phyloP scores from a whole-genome alignment of 2,329 filamentous ascomycete genomes.

The Teratosphaeria pseudoeucalypti region DNA sequence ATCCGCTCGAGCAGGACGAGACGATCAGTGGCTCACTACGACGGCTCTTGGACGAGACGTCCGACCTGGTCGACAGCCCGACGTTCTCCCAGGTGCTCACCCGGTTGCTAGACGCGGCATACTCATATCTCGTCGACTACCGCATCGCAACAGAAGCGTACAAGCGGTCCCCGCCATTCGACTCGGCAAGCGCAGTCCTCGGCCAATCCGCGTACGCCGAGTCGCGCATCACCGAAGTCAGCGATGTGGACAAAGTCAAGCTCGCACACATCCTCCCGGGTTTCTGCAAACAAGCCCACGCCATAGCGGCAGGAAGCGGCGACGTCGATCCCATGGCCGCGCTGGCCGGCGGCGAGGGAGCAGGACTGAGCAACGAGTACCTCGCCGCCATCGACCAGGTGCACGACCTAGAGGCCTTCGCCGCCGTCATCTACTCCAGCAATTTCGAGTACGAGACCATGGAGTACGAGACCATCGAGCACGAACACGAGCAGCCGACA shows the following conservation, averaged over 20 bases:
- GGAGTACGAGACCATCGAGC: constrained; percentile 31
- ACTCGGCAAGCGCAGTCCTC: constrained; percentile 33
- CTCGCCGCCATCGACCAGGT: constrained; percentile 63
- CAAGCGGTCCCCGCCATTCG: constrained; percentile 37
- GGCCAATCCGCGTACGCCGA: constrained; percentile 24
- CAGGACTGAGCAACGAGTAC: constrained; percentile 36
- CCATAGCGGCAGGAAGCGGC: constrained; percentile 68
- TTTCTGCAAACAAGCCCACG: constrained; percentile 80
- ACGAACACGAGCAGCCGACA: neutral
- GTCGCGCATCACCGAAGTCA: constrained; percentile 40
- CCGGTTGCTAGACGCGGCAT: constrained; percentile 75
- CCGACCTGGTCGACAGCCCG: constrained; percentile 89
- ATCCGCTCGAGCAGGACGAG: constrained; percentile 12
- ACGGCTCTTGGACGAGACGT: constrained; percentile 85
- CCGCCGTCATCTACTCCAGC: constrained; percentile 76
- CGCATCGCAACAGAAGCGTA: constrained; percentile 74
- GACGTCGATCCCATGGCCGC: constrained; percentile 39
- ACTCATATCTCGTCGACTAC: constrained; percentile 70
- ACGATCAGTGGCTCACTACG: constrained; percentile 54
- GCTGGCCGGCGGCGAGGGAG: constrained; percentile 14
- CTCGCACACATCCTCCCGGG: constrained; percentile 85
- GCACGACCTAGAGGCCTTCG: constrained; percentile 68
- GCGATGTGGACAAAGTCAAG: constrained; percentile 48
- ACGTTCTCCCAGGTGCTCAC: constrained; percentile 79
- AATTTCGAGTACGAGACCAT: constrained; percentile 54